Base-by-base conservation (phyloP, 1,139 yeast genomes). In the Debaryomyces udenii region DNA sequence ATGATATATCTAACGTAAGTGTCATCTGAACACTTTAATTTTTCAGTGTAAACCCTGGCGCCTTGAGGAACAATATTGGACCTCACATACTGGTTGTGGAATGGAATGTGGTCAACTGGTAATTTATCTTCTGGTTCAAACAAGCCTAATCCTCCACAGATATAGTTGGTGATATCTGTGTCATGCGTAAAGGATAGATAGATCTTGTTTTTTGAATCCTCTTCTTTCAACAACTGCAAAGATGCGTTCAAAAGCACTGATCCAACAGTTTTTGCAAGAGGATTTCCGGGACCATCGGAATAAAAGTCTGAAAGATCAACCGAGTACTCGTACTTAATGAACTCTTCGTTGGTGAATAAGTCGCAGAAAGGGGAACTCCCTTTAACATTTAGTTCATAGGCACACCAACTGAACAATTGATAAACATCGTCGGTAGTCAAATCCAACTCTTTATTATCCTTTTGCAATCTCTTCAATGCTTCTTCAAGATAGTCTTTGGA, bases 131-230 rank as follows among this genome's bases (percentile, higher is more conserved):
- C 63, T 29, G 52, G 55, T 40, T 62, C 64, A 23, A 75, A 65
- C 28, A 81, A 49, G 2, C 84, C 85, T 31, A 81, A 62, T 3
- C 82, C 76, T 18, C 80, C 60, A 40, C 76, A 64, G 9, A 29
- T 17, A 49, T 70, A 73, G 27, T 75, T 66, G 34, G 76, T 67
- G 31, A 82, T 57, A 52, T 81, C 83, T 32, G 79, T 66, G 54
- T 83, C 87, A 55, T 83, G 89, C 14, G 81, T 66, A 57, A 82
- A 82, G 10, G 77, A 66, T 47, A 77, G 61, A 68, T 68, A 53
- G 47, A 75, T 54, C 60, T 74, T 61, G 35, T 58, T 53, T 6
- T 39, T 36, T 22, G 41, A 37, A 54, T 56, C 45, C 4, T 47
- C 43, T 22, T 68, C 66, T 41, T 62, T 54, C 49, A 80, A 62